Evolutionary conservation across 495 filamentous ascomycete genomes (phyloP), one percentile per base, ranked within the genome.

Genomic region (Hypoxylon lienhwacheense): DNA sequence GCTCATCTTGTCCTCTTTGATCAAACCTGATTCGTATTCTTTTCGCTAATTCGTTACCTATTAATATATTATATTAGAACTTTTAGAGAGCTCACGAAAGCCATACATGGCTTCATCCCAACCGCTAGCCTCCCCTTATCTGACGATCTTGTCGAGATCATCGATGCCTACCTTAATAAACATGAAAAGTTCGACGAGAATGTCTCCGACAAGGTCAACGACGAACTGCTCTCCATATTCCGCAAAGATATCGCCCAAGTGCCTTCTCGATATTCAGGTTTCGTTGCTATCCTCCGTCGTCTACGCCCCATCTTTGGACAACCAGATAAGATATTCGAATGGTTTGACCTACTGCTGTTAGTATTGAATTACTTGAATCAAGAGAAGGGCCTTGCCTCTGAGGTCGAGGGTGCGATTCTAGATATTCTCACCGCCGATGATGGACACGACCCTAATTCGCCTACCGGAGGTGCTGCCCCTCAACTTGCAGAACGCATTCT

Each of bases 261-360:
- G 4, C 71, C 79, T 2, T 73, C 77, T 29, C 80, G 77, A 47
- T 77, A 79, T 61, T 81, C 79, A 2, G 63, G 77, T 7, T 90
- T 90, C 66, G 69, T 89, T 31, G 71, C 74, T 26, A 73, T 83
- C 24, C 72, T 90, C 24, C 73, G 77, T 11, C 71, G 73, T 26
- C 72, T 89, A 15, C 78, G 78, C 15, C 85, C 84, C 3, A 74
- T 74, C 3, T 73, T 89, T 25, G 70, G 67, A 17, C 75, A 79
- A 1, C 73, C 80, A 2, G 74, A 68, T 12, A 74, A 77, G 46
- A 63, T 83, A 25, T 60, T 80, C 36, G 75, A 83, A 59, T 89
- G 87, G 87, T 87, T 85, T 80, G 78, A 83, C 8, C 73, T 77
- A 59, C 71, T 87, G 28, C 70, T 86, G 41, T 82, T 82, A 2